Base-by-base conservation (phyloP, 169 alveolate species). In the Theileria annulata region DNA sequence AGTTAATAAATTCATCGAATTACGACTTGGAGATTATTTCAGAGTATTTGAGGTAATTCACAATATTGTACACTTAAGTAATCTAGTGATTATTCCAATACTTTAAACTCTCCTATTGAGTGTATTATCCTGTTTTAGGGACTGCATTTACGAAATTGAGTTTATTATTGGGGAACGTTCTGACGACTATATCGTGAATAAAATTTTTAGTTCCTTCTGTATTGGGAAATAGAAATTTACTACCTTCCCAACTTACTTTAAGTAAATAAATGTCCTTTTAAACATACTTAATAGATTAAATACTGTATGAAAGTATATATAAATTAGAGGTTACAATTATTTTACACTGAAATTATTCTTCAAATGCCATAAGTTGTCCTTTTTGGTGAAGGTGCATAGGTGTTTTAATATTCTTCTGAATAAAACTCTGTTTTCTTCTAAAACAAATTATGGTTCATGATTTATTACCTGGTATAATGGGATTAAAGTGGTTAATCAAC, bases 121-220 rank as follows among this genome's bases (percentile, higher is more conserved):
- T 25, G 9, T 66, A 23, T 66, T 8, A 6, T 8, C 3, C 9
- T 1, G 15, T n/a, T 28, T 58, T 58, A 72, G 79, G 51, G 81
- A 74, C 28, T 78, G 80, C 6, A 31, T 69, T 19, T 21, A 78
- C 35, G 79, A 82, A 35, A 62, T 82, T 13, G 73, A 42, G 2
- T 75, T 59, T 49, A 84, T 84, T 10, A 59, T 74, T 4, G 90
- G 90, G 19, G 83, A 71, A 31, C 71, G 80, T 30, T 71, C 87
- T 6, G 64, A 84, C 75, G 90, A 84, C 33, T 48, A 76, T 9
- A 42, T 84, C 27, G 37, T 84, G 37, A 78, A 84, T 59, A 23
- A 58, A 23, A 84, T 84, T 33, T 84, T 84, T 66, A 48, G 33
- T 21, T 77, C 85, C 2, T 84, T 84, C 69, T 84, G 90, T 48